phyloP scores from a whole-genome alignment of 2,329 filamentous ascomycete genomes.

The Aspergillus sp. region DNA sequence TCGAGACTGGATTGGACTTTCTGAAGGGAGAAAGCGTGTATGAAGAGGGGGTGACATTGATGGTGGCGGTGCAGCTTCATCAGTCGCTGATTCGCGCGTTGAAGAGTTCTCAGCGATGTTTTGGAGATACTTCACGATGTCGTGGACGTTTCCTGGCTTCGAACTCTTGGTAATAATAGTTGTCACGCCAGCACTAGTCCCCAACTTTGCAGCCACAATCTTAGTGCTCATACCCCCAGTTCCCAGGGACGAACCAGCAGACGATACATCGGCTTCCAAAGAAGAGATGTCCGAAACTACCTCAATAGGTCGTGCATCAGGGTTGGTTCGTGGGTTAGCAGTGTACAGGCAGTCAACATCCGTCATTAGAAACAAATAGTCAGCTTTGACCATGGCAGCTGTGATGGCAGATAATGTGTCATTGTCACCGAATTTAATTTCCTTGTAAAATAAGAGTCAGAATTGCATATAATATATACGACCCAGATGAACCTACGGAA shows the following conservation, averaged over 20 bases:
- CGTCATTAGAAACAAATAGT: conserved; percentile 97
- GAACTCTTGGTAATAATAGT: conserved; percentile 92
- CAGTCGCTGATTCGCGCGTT: conserved; percentile 14
- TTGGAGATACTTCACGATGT: conserved; percentile 80
- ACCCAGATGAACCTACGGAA: conserved; percentile 45
- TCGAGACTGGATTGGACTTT: conserved; percentile 80
- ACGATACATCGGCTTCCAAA: conserved; percentile 84
- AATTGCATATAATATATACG: not conserved
- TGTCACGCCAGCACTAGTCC: conserved; percentile 89
- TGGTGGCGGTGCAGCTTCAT: conserved; percentile 35
- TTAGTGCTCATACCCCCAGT: conserved; percentile 98
- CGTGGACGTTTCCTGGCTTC: conserved; percentile 85
- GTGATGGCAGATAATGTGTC: conserved; percentile 96
- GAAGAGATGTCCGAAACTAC: conserved; percentile 84
- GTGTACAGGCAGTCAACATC: conserved; percentile 97
- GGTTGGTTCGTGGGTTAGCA: conserved; percentile 82
- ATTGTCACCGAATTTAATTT: conserved; percentile 99
- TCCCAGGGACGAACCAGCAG: conserved; percentile 79
- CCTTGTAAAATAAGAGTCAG: conserved; percentile 33
- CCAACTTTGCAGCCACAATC: conserved; percentile 86
- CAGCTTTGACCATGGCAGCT: conserved; percentile 93
- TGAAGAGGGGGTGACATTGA: conserved; percentile 63
- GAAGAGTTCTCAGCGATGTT: conserved; percentile 43
- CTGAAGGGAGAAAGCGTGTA: conserved; percentile 84
- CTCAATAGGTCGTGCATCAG: conserved; percentile 83